phyloP scores from a whole-genome alignment of 768 basidiomycete species.

The Psilocybe cyanescens region DNA sequence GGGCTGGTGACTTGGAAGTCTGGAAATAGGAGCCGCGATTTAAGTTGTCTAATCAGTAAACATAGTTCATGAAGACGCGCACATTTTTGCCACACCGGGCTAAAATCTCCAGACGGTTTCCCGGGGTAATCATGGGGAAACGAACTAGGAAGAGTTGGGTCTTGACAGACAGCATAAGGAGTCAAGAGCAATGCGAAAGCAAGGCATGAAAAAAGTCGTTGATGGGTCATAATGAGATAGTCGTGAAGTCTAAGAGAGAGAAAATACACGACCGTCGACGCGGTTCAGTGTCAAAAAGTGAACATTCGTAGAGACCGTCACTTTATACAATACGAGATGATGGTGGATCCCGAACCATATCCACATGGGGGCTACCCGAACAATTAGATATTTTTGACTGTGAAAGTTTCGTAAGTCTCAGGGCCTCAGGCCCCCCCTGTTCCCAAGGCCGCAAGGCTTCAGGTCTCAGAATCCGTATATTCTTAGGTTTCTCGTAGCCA shows the following conservation, averaged over 20 bases:
- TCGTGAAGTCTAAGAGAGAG: slow-evolving; percentile 21
- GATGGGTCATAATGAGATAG: slow-evolving; percentile 25
- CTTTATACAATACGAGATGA: slow-evolving; percentile 11
- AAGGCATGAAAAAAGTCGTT: slow-evolving; percentile 18
- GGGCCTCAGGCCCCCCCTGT: not conserved
- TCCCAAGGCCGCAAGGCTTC: not conserved
- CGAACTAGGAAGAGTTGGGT: slow-evolving; percentile 39
- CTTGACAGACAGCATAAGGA: slow-evolving; percentile 26
- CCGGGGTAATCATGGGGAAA: slow-evolving; percentile 54
- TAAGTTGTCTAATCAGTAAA: not conserved
- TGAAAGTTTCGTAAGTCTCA: slow-evolving; percentile 6
- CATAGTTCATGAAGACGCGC: slow-evolving; percentile 21
- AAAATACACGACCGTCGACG: slow-evolving; percentile 9
- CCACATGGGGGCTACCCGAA: slow-evolving; percentile 20
- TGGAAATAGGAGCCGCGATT: slow-evolving; percentile 22
- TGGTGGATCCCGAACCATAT: slow-evolving; percentile 6
- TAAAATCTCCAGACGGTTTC: slow-evolving; percentile 49
- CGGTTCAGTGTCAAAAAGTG: slow-evolving; percentile 2
- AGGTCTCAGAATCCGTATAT: not conserved
- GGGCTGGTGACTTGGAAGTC: slow-evolving; percentile 61
- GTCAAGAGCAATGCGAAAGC: slow-evolving; percentile 26
- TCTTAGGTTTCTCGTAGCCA: slow-evolving; percentile 2
- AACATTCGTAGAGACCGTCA: not conserved
- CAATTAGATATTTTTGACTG: slow-evolving; percentile 21
- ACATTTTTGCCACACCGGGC: slow-evolving; percentile 68